Evolutionary conservation across 2,329 filamentous ascomycete genomes (phyloP).

Genomic region (Zymoseptoria pseudotritici): DNA sequence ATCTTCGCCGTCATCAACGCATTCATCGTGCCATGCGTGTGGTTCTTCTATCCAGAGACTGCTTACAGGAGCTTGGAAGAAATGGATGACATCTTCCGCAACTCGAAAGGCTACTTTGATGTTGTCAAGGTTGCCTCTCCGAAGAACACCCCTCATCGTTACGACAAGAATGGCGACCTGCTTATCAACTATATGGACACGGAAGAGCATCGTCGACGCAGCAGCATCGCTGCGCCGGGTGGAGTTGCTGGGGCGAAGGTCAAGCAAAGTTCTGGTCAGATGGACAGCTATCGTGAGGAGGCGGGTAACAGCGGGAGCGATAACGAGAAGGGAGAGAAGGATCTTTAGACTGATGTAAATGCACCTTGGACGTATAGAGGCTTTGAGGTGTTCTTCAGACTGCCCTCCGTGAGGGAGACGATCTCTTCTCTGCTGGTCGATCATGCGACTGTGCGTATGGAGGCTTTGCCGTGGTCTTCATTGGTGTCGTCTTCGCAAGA

Average conservation of each 20-base stretch:
- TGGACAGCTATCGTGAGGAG: slow-evolving; percentile 8
- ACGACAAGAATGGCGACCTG: slow-evolving; percentile 50
- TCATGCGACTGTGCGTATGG: no score
- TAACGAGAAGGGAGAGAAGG: slow-evolving; percentile 10
- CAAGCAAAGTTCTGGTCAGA: slow-evolving; percentile 11
- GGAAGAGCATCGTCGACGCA: slow-evolving; percentile 15
- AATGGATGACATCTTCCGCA: slow-evolving; percentile 58
- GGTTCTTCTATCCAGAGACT: slow-evolving; percentile 48
- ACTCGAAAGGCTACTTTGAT: slow-evolving; percentile 42
- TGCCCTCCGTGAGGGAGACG: no score
- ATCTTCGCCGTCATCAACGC: slow-evolving; percentile 60
- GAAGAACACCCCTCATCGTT: slow-evolving; percentile 46
- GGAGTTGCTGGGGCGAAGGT: slow-evolving; percentile 6
- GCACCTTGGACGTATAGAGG: no score
- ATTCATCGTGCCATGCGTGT: slow-evolving; percentile 45
- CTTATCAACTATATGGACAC: slow-evolving; percentile 44
- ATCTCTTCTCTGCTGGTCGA: no score
- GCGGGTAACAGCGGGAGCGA: slow-evolving; percentile 6
- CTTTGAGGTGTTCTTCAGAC: no score
- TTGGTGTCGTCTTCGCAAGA: no score
- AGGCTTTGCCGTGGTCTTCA: no score
- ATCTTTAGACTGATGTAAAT: not conserved
- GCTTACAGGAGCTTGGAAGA: slow-evolving; percentile 57
- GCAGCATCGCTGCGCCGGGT: slow-evolving; percentile 3
- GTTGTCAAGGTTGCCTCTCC: slow-evolving; percentile 45